A percentile compares a stretch with the other conserved stretches of the same genome.
phyloP scores from a whole-genome alignment of 2,329 filamentous ascomycete genomes.

The Microcera coccophila region DNA sequence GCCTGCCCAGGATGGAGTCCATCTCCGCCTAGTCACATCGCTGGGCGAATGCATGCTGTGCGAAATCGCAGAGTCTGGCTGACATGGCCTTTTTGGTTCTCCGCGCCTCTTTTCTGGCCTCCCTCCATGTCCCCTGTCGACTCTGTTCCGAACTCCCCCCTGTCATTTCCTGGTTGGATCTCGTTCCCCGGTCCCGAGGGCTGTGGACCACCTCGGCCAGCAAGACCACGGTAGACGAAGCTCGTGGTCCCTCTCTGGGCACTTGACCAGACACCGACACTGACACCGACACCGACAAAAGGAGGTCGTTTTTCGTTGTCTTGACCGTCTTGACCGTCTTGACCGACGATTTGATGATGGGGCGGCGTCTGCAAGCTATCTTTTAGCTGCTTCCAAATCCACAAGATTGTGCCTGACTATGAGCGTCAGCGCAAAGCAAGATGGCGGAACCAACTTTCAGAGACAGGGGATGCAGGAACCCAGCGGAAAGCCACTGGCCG shows the following conservation, averaged over 20 bases:
- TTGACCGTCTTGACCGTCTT: constrained; percentile 12
- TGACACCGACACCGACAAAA: constrained; percentile 20
- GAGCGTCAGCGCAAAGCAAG: constrained; percentile 14
- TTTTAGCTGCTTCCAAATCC: constrained; percentile 19
- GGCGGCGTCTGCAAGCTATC: constrained; percentile 13
- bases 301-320: neutral
- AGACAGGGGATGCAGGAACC: constrained; percentile 19
- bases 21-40: constrained; percentile 1
- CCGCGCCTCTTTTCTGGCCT: constrained; percentile 7
- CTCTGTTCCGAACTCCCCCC: constrained; percentile 5
- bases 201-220: constrained; percentile 17
- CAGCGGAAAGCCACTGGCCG: too few species aligned
- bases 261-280: too few species aligned
- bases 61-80: neutral
- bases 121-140: constrained; percentile 1
- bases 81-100: too few species aligned
- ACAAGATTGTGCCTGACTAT: constrained; percentile 9
- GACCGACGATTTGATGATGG: constrained; percentile 23
- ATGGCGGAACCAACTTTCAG: constrained; percentile 9
- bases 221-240: constrained; percentile 18
- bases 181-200: constrained; percentile 13
- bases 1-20: constrained; percentile 11
- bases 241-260: constrained; percentile 16
- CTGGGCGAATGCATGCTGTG: neutral
- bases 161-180: constrained; percentile 10